Conservation (phyloP, 148 eudicot species). For the Chenopodium formosanum region DNA sequence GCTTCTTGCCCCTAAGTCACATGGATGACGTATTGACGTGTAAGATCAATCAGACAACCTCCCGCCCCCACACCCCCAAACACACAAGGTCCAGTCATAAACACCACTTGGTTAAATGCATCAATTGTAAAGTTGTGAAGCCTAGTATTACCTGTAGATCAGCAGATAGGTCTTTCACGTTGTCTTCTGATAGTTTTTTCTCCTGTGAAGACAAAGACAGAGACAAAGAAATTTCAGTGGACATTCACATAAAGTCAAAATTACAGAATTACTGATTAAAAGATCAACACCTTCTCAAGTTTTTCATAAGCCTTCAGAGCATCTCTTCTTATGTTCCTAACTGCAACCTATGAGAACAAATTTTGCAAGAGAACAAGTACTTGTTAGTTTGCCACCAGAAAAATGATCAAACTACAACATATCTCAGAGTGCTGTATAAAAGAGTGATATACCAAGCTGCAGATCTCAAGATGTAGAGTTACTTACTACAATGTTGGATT, state of each 20-base stretch:
- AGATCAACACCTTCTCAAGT: slow-evolving; percentile 75
- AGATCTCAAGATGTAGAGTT: background rate
- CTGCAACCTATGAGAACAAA: slow-evolving; percentile 57
- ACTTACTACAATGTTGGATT: background rate
- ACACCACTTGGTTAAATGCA: background rate
- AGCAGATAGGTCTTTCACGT: slow-evolving; percentile 74
- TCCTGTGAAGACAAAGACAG: slow-evolving; percentile 52
- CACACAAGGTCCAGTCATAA: background rate
- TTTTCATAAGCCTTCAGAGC: slow-evolving; percentile 87
- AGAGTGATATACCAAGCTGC: background rate
- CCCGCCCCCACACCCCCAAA: background rate
- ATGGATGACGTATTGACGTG: background rate
- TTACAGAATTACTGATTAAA: background rate
- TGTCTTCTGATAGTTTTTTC: slow-evolving; percentile 94
- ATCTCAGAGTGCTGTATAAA: background rate
- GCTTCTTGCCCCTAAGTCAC: background rate
- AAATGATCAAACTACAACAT: background rate
- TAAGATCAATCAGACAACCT: background rate
- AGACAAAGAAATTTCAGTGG: slow-evolving; percentile 5
- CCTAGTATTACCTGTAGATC: slow-evolving; percentile 71
- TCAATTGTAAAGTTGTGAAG: background rate
- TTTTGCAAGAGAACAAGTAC: background rate
- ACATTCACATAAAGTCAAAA: background rate
- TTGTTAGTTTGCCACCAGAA: background rate
- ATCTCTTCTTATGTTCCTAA: slow-evolving; percentile 95